Evolutionary conservation across 148 eudicot species (phyloP), one percentile per base, ranked within the genome.

Genomic region (Limonium bicolor): DNA sequence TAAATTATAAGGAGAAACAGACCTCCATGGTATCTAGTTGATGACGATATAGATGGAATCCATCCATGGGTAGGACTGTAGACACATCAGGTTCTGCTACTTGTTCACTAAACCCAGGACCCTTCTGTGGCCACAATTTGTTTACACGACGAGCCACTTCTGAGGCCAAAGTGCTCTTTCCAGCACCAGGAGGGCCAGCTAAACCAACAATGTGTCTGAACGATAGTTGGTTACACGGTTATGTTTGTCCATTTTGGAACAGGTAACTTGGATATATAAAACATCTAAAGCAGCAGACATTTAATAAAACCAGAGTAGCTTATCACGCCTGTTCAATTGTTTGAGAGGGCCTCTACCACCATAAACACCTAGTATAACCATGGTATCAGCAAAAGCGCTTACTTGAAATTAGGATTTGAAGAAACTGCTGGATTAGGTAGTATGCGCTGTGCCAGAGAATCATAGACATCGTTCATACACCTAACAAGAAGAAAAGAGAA

Each of bases 111-210:
- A 75, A 66, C 27, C 65, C 56, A 62, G 74, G 63, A 19, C 80
- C 62, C 46, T 74, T 80, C 51, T 71, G 80, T 7, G 76, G 67
- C 95, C 95, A 92, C 53, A 71, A 60, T 58, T 69, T 71, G 62
- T 92, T 92, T 55, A 92, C 62, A 41, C 88, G 82, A 10, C 32
- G 21, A 69, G 68, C 86, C 23, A 92, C 92, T 64, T 85, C 82
- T 25, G 70, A 63, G 47, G 95, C 99, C 41, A 92, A 21, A 10
- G 99, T 81, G 65, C 87, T 85, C 73, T 92, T 92, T 50, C 99
- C 99, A 48, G 99, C 82, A 50, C 99, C 99, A 30, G 99, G 99
- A 41, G 99, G 86, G 44, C 99, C 99, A 54, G 95, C 95, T 58
- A 92, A 53, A 41, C 94, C 99, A 33, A 92, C 72, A 37, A 92